Percentiles rank a stretch among this genome's conserved stretches.
These are phyloP conservation scores for Hypseocharis bilobata DNA, from an alignment of 441 rosid species.

Conservation along the genomic window DNA sequence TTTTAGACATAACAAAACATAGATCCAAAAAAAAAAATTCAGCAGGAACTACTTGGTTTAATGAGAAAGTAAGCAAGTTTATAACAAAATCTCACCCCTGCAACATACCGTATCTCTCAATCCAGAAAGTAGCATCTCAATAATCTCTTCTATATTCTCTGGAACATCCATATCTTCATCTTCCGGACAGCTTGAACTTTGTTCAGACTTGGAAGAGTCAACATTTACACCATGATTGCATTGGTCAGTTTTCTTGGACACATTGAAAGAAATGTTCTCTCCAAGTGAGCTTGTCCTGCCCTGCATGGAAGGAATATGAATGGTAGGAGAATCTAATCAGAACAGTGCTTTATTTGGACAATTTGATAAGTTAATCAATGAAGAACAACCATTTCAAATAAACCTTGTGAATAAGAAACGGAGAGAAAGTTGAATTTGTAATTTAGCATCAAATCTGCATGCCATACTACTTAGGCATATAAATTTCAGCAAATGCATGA, in stretches of 20 bases:
- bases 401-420: background rate
- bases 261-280: conserved; percentile 38
- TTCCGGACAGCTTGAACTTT: conserved; percentile 28
- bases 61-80: conserved; percentile 12
- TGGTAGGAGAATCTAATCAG: conserved; percentile 20
- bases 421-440: too few species aligned
- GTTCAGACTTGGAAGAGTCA: conserved; percentile 27
- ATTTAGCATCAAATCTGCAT: background rate
- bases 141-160: conserved; percentile 72
- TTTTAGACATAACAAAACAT: background rate
- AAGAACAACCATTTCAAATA: background rate
- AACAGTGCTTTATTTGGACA: conserved; percentile 1
- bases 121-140: conserved; percentile 78
- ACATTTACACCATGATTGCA: conserved; percentile 25
- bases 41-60: background rate
- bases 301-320: conserved; percentile 33
- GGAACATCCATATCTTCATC: conserved; percentile 86
- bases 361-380: background rate
- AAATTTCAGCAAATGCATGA: background rate
- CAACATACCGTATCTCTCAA: conserved; percentile 75
- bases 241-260: conserved; percentile 31
- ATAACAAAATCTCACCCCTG: conserved; percentile 26
- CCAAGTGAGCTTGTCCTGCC: conserved; percentile 56
- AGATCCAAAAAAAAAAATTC: background rate
- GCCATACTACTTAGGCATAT: background rate